These are phyloP conservation scores for Umbelopsis vinacea DNA, from an alignment of 192 early-diverging fungal genomes.

Conservation along the genomic window DNA sequence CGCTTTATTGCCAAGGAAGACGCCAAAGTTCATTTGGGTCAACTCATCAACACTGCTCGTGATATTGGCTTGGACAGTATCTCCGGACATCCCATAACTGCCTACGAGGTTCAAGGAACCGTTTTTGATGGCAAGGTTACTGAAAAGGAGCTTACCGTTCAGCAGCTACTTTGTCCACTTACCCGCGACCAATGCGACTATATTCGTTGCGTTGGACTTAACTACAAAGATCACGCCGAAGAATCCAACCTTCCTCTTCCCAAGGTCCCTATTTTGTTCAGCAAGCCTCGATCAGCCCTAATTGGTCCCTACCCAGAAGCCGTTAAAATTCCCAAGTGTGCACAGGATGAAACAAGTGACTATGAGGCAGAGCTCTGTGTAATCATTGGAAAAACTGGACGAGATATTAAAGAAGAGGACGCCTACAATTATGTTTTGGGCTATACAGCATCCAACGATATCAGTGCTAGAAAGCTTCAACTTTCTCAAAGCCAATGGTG, in stretches of 20 bases:
- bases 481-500: conserved; percentile 52
- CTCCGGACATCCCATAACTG: neutral
- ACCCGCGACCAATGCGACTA: conserved; percentile 23
- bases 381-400: conserved; percentile 58
- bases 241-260: conserved; percentile 55
- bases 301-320: conserved; percentile 44
- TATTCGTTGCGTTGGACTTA: conserved; percentile 63
- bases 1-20: conserved; percentile 25
- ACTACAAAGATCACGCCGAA: conserved; percentile 58
- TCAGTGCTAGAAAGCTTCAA: conserved; percentile 55
- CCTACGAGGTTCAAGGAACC: conserved; percentile 6
- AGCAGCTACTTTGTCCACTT: conserved; percentile 45
- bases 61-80: conserved; percentile 22
- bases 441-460: conserved; percentile 62
- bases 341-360: conserved; percentile 55
- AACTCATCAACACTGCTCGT: neutral
- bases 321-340: conserved; percentile 53
- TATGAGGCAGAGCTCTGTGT: conserved; percentile 66
- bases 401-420: conserved; percentile 49
- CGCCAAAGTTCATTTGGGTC: conserved; percentile 1
- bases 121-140: conserved; percentile 21
- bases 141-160: conserved; percentile 1
- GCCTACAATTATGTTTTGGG: conserved; percentile 59
- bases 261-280: conserved; percentile 57
- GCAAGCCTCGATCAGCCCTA: conserved; percentile 50